Percentiles rank a stretch among this genome's conserved stretches.
Conservation (phyloP, 768 basidiomycete genomes). For the Lactarius psammicola region DNA sequence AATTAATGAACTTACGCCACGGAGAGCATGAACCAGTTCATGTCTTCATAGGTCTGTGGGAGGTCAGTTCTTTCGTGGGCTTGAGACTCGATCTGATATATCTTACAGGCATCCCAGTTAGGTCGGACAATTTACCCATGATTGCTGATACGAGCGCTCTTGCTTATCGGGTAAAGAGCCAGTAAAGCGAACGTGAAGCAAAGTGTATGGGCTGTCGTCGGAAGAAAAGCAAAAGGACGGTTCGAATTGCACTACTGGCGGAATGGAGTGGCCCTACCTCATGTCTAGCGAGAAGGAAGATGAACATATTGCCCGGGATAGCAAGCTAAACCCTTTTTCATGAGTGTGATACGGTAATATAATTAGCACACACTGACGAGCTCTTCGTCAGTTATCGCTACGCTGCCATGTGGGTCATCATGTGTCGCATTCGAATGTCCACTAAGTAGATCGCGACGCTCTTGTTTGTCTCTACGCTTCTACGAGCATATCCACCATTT, state of each 20-base stretch:
- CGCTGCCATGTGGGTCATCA: conserved; percentile 19
- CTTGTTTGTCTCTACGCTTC: conserved; percentile 22
- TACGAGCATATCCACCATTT: conserved; percentile 32
- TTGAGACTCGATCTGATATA: not conserved
- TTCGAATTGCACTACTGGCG: no score
- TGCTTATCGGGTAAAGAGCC: conserved; percentile 46
- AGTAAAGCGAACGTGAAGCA: no score
- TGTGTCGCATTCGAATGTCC: conserved; percentile 15
- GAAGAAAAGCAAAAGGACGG: no score
- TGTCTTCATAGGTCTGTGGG: conserved; percentile 24
- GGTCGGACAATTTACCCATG: conserved; percentile 34
- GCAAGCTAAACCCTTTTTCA: not conserved
- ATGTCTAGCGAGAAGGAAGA: conserved; percentile 38
- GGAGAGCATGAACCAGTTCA: conserved; percentile 24
- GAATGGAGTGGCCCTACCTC: conserved; percentile 28
- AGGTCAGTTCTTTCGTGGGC: not conserved
- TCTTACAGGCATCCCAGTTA: conserved; percentile 28
- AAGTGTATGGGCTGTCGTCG: no score
- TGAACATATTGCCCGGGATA: conserved; percentile 33
- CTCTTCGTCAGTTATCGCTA: conserved; percentile 29
- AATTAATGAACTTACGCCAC: conserved; percentile 24
- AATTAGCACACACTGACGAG: conserved; percentile 27
- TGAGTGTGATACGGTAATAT: not conserved
- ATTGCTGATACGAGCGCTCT: conserved; percentile 41
- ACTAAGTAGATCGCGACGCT: conserved; percentile 33